A percentile compares a stretch with the other conserved stretches of the same genome.
Conservation (phyloP, 2,329 filamentous ascomycete genomes). For the Trichoderma gracile region DNA sequence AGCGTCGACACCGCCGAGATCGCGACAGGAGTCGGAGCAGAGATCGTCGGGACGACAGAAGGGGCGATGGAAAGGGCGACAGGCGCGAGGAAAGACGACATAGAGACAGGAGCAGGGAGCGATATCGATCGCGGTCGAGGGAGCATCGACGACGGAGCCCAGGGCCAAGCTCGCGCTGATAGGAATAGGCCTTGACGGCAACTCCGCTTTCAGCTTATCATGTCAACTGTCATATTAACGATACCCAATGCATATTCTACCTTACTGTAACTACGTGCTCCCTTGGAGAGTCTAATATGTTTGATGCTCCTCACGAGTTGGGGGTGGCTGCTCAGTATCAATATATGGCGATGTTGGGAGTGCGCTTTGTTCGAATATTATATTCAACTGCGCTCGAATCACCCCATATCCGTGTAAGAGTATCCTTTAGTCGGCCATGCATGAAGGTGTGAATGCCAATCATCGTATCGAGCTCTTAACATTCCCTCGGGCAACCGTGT, state of each 20-base stretch:
- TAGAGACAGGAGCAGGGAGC: slow-evolving; percentile 28
- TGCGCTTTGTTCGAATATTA: no score
- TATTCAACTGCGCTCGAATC: no score
- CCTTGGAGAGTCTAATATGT: no score
- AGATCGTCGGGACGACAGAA: no score
- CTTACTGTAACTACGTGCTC: no score
- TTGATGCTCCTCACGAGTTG: no score
- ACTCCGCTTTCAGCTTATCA: no score
- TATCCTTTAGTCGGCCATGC: no score
- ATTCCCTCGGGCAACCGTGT: background rate
- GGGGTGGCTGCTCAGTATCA: no score
- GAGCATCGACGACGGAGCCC: slow-evolving; percentile 26
- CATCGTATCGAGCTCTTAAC: background rate
- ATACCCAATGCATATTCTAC: background rate
- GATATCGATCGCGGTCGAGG: slow-evolving; percentile 30
- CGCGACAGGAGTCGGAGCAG: slow-evolving; percentile 24
- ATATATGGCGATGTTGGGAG: no score
- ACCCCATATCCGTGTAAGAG: no score
- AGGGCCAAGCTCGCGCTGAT: slow-evolving; percentile 19
- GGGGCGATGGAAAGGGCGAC: background rate
- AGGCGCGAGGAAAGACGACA: slow-evolving; percentile 5
- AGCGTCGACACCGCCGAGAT: background rate
- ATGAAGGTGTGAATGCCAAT: no score
- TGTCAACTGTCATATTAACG: background rate
- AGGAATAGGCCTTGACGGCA: background rate